phyloP scores from a whole-genome alignment of 2,329 filamentous ascomycete species.

The Plectosphaerella plurivora region DNA sequence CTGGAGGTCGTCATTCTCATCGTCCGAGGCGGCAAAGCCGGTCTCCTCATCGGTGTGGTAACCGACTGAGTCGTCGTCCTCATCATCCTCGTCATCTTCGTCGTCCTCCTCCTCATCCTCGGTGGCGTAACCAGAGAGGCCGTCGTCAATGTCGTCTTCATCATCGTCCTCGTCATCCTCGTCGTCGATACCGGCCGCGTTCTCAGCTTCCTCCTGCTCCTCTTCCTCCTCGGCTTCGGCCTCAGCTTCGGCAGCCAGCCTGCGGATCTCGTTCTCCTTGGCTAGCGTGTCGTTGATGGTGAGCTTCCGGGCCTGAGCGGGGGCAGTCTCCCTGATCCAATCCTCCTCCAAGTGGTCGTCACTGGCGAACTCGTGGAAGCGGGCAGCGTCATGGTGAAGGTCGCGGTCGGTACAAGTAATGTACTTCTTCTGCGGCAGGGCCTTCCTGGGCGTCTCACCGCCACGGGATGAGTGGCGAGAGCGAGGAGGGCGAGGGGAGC shows the following conservation, averaged over 20 bases:
- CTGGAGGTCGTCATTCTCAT: slow-evolving; percentile 55
- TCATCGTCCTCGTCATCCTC: slow-evolving; percentile 49
- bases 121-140: slow-evolving; percentile 12
- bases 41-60: slow-evolving; percentile 72
- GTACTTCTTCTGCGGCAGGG: slow-evolving; percentile 36
- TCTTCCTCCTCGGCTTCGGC: slow-evolving; percentile 78
- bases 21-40: slow-evolving; percentile 65
- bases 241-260: slow-evolving; percentile 83
- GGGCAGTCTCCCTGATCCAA: slow-evolving; percentile 73
- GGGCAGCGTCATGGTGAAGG: slow-evolving; percentile 50
- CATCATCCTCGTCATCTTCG: slow-evolving; percentile 37
- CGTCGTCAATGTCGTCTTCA: slow-evolving; percentile 45
- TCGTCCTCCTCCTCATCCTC: slow-evolving; percentile 44
- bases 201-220: slow-evolving; percentile 46
- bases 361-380: slow-evolving; percentile 89
- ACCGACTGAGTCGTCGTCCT: slow-evolving; percentile 54
- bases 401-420: slow-evolving; percentile 46
- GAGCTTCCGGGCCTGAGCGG: slow-evolving; percentile 62
- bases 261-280: slow-evolving; percentile 85
- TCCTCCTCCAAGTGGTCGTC: slow-evolving; percentile 79
- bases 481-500: slow-evolving; percentile 17
- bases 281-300: slow-evolving; percentile 86
- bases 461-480: slow-evolving; percentile 32
- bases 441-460: slow-evolving; percentile 22
- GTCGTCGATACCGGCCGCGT: slow-evolving; percentile 44